Evolutionary conservation across 257 asterid species (phyloP).

Genomic region (Solanum bukasovii): DNA sequence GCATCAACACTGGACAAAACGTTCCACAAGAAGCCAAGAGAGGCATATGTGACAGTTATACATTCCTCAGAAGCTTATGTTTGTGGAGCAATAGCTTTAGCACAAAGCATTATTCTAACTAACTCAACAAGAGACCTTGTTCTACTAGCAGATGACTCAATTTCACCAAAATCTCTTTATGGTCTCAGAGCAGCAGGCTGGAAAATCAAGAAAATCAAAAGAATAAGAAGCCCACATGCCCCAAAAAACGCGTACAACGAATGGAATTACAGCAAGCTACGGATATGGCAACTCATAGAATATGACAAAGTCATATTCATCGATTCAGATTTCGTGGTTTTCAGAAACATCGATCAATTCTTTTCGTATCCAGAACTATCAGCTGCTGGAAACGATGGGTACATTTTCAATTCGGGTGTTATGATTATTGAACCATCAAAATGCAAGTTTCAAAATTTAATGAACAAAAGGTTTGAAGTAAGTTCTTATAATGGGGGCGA

Average conservation of each 20-base stretch:
- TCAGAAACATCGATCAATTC: slow-evolving; percentile 35
- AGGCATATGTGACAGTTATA: slow-evolving; percentile 63
- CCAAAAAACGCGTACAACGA: slow-evolving; percentile 40
- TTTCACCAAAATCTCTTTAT: slow-evolving; percentile 25
- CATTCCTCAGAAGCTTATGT: slow-evolving; percentile 71
- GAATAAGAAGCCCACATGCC: slow-evolving; percentile 50
- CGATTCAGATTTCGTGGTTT: slow-evolving; percentile 56
- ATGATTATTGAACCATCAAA: slow-evolving; percentile 63
- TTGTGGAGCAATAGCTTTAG: slow-evolving; percentile 76
- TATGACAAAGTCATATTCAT: slow-evolving; percentile 62
- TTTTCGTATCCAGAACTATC: slow-evolving; percentile 46
- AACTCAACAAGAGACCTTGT: slow-evolving; percentile 53
- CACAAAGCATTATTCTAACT: slow-evolving; percentile 53
- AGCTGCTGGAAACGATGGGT: slow-evolving; percentile 22
- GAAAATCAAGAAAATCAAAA: slow-evolving; percentile 33
- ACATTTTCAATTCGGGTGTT: slow-evolving; percentile 69
- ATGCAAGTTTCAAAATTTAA: slow-evolving; percentile 41
- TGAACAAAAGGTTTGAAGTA: slow-evolving; percentile 29
- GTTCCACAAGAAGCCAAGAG: slow-evolving; percentile 15
- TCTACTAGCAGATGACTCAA: slow-evolving; percentile 44
- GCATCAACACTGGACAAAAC: neutral
- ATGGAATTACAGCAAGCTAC: slow-evolving; percentile 80
- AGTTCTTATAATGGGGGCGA: slow-evolving; percentile 74
- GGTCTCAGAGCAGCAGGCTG: slow-evolving; percentile 57
- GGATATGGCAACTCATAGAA: slow-evolving; percentile 53